Evolutionary conservation across 164 flowering plant species (phyloP).

Genomic region (Umbellularia californica): DNA sequence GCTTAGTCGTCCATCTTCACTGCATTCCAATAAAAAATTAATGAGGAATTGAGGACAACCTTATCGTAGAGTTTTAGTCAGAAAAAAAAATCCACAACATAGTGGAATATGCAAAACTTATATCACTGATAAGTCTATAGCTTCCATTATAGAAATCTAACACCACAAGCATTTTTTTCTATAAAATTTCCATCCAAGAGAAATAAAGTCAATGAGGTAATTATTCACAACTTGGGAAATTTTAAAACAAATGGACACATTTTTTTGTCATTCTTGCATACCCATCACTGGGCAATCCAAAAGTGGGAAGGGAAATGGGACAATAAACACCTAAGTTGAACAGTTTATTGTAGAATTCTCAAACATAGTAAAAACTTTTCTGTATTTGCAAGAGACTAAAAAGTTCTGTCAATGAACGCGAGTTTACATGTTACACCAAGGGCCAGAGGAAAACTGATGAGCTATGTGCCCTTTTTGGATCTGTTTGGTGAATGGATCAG

Average conservation of each 20-base stretch:
- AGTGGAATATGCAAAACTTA: not conserved
- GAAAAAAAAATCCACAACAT: not conserved
- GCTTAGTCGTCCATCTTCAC: conserved; percentile 83
- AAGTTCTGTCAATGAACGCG: too few relatives aligned
- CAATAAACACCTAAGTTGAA: too few relatives aligned
- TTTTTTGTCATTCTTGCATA: not conserved
- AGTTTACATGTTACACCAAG: too few relatives aligned
- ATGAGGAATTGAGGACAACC: not conserved
- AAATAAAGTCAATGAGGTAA: not conserved
- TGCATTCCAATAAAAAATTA: conserved; percentile 30
- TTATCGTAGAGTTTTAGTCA: conserved; percentile 7
- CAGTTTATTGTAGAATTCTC: too few relatives aligned
- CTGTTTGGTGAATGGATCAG: too few relatives aligned
- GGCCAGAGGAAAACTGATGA: too few relatives aligned
- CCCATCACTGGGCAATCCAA: too few relatives aligned
- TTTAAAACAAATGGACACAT: not conserved
- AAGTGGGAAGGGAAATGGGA: too few relatives aligned
- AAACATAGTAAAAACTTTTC: too few relatives aligned
- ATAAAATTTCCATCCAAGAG: not conserved
- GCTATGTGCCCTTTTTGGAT: too few relatives aligned
- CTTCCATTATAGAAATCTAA: not conserved
- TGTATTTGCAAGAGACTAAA: too few relatives aligned
- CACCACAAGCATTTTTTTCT: not conserved
- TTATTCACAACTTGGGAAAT: not conserved
- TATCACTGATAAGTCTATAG: not conserved